A percentile compares a stretch with the other conserved stretches of the same genome.
These are phyloP conservation scores for Austroboletus novae-zelandiae DNA, from an alignment of 1,284 basidiomycete genomes.

Conservation along the genomic window DNA sequence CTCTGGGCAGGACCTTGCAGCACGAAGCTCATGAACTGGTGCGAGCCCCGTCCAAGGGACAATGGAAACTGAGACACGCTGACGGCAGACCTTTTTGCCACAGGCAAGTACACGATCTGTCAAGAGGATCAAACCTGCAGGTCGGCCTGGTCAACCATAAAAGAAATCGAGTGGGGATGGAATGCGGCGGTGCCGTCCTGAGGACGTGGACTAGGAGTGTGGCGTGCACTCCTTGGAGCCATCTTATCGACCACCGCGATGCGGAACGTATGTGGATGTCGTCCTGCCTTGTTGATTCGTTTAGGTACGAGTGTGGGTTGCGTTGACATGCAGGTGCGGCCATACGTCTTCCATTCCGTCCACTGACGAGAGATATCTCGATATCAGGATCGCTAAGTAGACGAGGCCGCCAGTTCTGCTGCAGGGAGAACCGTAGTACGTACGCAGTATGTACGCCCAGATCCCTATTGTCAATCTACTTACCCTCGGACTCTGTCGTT, in stretches of 20 bases:
- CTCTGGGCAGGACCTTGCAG: neutral
- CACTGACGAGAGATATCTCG: constrained; percentile 8
- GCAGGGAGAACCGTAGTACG: too few species aligned
- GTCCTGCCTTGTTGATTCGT: neutral
- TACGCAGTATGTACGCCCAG: too few species aligned
- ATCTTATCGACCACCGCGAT: too few species aligned
- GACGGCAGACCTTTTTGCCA: neutral
- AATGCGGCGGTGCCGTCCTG: too few species aligned
- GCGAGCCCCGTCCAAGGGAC: constrained; percentile 4
- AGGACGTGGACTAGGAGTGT: neutral
- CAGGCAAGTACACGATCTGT: neutral
- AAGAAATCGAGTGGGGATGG: neutral
- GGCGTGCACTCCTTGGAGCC: neutral
- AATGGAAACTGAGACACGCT: neutral
- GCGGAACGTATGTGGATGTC: neutral
- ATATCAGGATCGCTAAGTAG: neutral
- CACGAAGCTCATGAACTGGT: constrained; percentile 7
- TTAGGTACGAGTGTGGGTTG: constrained; percentile 11
- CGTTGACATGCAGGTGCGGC: constrained; percentile 3
- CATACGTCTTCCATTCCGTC: constrained; percentile 22
- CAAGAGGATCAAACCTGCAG: neutral
- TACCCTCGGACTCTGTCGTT: too few species aligned
- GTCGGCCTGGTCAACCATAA: neutral
- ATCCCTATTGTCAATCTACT: too few species aligned
- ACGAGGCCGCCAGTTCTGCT: too few species aligned